These are phyloP conservation scores for Talaromyces stipitatus DNA, from an alignment of 495 filamentous ascomycete species.

Conservation along the genomic window DNA sequence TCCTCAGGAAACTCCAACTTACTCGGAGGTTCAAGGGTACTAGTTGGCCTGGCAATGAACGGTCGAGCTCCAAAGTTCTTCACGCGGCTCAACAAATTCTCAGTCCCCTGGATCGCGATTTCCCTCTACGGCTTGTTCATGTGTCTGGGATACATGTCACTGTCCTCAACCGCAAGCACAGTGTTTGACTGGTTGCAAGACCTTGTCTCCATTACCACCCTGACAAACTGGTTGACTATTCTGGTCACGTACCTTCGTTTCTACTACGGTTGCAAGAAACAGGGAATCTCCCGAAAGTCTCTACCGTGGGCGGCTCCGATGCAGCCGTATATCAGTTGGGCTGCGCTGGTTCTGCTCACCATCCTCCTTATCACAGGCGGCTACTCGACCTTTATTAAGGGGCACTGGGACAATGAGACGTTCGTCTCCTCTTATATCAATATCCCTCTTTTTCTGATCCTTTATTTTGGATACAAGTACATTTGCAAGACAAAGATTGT, in stretches of 20 bases:
- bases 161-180: conserved; percentile 10
- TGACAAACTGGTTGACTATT: conserved; percentile 47
- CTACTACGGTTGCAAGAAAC: conserved; percentile 39
- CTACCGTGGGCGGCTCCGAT: conserved; percentile 40
- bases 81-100: conserved; percentile 17
- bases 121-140: conserved; percentile 12
- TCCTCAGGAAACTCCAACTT: conserved; percentile 12
- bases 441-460: conserved; percentile 43
- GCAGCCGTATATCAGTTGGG: conserved; percentile 43
- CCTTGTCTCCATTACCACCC: conserved; percentile 40
- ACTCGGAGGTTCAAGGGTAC: conserved; percentile 42
- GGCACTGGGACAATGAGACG: conserved; percentile 23
- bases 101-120: conserved; percentile 29
- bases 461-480: conserved; percentile 51
- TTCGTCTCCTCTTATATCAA: conserved; percentile 34
- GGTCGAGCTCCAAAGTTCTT: conserved; percentile 25
- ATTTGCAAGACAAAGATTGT: conserved; percentile 46
- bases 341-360: conserved; percentile 25
- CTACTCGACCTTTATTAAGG: conserved; percentile 51
- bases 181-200: conserved; percentile 44
- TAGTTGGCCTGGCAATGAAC: conserved; percentile 33
- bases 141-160: conserved; percentile 18
- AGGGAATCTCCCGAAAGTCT: conserved; percentile 29
- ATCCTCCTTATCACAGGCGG: conserved; percentile 48
- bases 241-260: conserved; percentile 49